Percentiles rank a stretch among this genome's conserved stretches.
These are phyloP conservation scores for Mortierella sp. DNA, from an alignment of 371 early-diverging fungal genomes.

Conservation along the genomic window DNA sequence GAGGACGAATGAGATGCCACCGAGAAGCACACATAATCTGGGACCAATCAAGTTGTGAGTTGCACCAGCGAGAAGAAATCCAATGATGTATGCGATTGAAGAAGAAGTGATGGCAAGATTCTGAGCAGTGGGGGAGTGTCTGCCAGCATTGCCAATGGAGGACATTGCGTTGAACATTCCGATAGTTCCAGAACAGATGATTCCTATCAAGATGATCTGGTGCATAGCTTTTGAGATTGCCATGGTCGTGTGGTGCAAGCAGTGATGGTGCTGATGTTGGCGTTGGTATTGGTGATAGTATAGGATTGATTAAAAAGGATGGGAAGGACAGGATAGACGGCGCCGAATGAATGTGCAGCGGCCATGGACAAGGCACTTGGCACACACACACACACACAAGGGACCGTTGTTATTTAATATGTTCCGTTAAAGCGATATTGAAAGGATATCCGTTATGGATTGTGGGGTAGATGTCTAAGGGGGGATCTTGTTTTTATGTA, in stretches of 20 bases:
- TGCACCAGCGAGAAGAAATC: slow-evolving; percentile 67
- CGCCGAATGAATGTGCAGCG: slow-evolving; percentile 1
- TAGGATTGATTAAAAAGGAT: not conserved
- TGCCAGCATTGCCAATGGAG: slow-evolving; percentile 53
- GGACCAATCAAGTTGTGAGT: slow-evolving; percentile 71
- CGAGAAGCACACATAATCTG: slow-evolving; percentile 61
- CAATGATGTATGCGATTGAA: slow-evolving; percentile 55
- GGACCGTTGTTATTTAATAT: not conserved
- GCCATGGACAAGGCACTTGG: slow-evolving; percentile 11
- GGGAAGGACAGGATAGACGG: not conserved
- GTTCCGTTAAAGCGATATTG: not conserved
- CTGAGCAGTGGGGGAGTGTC: slow-evolving; percentile 43
- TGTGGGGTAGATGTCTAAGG: not conserved
- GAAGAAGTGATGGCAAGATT: slow-evolving; percentile 54
- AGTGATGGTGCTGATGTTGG: not conserved
- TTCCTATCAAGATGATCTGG: slow-evolving; percentile 54
- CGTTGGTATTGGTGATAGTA: not conserved
- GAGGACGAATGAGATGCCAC: slow-evolving; percentile 66
- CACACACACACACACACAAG: slow-evolving; percentile 6
- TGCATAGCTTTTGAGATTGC: slow-evolving; percentile 47
- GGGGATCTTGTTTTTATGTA: not conserved
- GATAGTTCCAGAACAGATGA: slow-evolving; percentile 56
- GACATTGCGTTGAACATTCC: slow-evolving; percentile 58
- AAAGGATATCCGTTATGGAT: not conserved
- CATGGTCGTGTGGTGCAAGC: slow-evolving; percentile 12